These are phyloP conservation scores for Mastigamoeba balamuthi DNA, from an alignment of 78 protist genomes.

Conservation along the genomic window DNA sequence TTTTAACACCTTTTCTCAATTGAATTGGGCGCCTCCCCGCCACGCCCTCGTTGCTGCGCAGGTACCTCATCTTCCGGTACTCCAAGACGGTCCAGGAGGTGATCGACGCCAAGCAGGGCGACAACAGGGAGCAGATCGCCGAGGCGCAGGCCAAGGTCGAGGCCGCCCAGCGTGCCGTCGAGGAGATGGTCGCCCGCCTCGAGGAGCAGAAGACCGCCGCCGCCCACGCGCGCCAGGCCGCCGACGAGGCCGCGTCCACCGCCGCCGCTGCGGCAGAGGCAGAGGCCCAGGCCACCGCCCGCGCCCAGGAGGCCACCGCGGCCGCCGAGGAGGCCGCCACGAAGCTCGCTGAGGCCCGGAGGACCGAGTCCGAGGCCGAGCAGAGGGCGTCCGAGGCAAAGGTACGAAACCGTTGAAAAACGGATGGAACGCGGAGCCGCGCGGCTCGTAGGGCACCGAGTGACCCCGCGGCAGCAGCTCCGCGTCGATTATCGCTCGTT, in stretches of 20 bases:
- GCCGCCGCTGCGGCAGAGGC: background rate
- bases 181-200: background rate
- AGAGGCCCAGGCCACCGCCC: background rate
- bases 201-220: background rate
- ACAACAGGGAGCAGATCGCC: background rate
- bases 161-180: background rate
- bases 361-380: background rate
- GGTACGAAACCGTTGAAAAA: too few species aligned
- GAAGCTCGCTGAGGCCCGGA: background rate
- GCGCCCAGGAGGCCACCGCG: background rate
- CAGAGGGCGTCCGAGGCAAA: background rate
- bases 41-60: background rate
- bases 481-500: too few species aligned
- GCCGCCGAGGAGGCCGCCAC: background rate
- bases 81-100: background rate
- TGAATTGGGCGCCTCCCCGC: background rate
- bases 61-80: background rate
- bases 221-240: background rate
- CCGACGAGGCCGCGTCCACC: background rate
- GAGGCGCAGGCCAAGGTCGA: background rate
- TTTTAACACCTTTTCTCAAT: too few species aligned
- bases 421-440: too few species aligned
- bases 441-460: too few species aligned
- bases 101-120: background rate
- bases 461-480: too few species aligned